These are phyloP conservation scores for Podila minutissima DNA, from an alignment of 192 early-diverging fungal species.

Conservation along the genomic window DNA sequence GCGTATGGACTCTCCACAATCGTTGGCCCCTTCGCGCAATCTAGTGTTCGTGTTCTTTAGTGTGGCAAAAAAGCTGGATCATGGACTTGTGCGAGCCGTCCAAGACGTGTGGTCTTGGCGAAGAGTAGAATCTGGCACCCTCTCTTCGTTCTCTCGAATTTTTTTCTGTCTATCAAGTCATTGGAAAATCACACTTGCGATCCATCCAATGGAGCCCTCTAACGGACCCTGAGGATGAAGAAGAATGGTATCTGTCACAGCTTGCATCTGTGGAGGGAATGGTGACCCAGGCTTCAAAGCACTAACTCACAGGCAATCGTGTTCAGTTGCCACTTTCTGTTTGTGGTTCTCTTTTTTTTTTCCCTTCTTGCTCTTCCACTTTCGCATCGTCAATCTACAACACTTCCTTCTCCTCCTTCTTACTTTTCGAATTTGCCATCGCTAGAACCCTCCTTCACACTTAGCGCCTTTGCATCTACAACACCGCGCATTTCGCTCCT, in stretches of 20 bases:
- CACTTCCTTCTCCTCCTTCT: not conserved
- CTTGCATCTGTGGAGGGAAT: too few relatives aligned
- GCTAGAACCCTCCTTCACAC: not conserved
- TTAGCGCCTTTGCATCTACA: not conserved
- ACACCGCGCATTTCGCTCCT: not conserved
- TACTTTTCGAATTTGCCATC: not conserved
- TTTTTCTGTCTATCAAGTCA: too few relatives aligned
- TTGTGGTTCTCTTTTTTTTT: not conserved
- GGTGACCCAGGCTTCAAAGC: too few relatives aligned
- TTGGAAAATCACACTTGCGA: too few relatives aligned
- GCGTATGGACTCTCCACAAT: too few relatives aligned
- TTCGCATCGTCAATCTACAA: not conserved
- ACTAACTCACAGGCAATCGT: not conserved
- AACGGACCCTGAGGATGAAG: slow-evolving; percentile 25
- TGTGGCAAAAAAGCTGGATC: too few relatives aligned
- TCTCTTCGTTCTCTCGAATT: too few relatives aligned
- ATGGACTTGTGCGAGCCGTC: too few relatives aligned
- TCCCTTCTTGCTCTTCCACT: not conserved
- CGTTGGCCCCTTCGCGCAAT: too few relatives aligned
- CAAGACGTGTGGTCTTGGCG: too few relatives aligned
- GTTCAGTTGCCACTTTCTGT: not conserved
- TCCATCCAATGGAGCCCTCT: not conserved
- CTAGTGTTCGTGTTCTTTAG: too few relatives aligned
- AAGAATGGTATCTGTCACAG: not conserved
- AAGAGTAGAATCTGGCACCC: too few relatives aligned